These are phyloP conservation scores for Neolentinus lepideus DNA, from an alignment of 1,284 basidiomycete genomes.

Conservation along the genomic window DNA sequence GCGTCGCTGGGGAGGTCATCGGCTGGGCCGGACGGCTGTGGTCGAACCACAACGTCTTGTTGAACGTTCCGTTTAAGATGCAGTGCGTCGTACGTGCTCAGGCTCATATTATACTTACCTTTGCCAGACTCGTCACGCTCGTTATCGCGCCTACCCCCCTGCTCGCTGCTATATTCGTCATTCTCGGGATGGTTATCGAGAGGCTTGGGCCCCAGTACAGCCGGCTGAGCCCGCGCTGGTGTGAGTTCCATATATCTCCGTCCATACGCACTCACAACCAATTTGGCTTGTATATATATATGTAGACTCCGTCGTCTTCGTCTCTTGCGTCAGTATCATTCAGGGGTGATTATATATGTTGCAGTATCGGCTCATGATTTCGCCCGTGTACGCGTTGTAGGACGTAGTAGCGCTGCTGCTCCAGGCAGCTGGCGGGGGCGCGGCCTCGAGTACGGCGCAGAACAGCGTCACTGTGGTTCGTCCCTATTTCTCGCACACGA, in stretches of 20 bases:
- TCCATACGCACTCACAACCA: neutral
- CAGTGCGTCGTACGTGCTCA: neutral
- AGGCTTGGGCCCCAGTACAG: slow-evolving; percentile 35
- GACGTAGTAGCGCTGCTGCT: slow-evolving; percentile 35
- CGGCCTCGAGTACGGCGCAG: neutral
- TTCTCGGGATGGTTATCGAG: slow-evolving; percentile 34
- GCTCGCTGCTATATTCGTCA: slow-evolving; percentile 41
- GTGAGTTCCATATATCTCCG: slow-evolving; percentile 13
- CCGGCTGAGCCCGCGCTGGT: slow-evolving; percentile 21
- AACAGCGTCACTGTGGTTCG: neutral
- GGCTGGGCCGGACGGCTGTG: slow-evolving; percentile 20
- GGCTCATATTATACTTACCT: no score
- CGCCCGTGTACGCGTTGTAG: slow-evolving; percentile 8
- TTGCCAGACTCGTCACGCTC: neutral
- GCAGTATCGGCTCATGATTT: no score
- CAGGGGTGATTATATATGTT: no score
- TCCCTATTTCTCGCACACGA: neutral
- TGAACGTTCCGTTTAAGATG: slow-evolving; percentile 17
- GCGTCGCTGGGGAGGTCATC: slow-evolving; percentile 43
- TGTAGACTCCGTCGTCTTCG: slow-evolving; percentile 30
- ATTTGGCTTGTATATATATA: neutral
- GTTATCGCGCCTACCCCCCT: slow-evolving; percentile 40
- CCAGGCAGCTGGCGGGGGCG: slow-evolving; percentile 36
- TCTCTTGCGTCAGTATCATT: slow-evolving; percentile 19
- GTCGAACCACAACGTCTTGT: slow-evolving; percentile 18